Evolutionary conservation across 495 filamentous ascomycete genomes (phyloP).

Genomic region (Neurospora sp.): DNA sequence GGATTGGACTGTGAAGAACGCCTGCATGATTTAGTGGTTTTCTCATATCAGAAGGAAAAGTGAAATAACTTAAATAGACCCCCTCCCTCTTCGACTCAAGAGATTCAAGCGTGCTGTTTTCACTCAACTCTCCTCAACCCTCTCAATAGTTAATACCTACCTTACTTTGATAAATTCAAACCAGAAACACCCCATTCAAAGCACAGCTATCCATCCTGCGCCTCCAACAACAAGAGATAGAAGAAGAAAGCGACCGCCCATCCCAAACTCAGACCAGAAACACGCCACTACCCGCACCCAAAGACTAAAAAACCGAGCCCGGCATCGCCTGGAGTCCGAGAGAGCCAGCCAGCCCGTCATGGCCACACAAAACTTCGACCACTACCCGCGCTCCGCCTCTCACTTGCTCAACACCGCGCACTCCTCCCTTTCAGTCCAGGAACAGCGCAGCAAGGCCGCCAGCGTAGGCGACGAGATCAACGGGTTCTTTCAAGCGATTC

Average conservation of each 20-base stretch:
- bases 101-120: neutral
- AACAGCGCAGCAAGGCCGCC: neutral
- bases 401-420: neutral
- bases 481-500: too few relatives aligned
- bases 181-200: neutral
- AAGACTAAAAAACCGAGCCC: too few relatives aligned
- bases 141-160: neutral
- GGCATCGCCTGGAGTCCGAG: too few relatives aligned
- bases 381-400: neutral
- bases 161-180: neutral
- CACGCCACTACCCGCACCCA: too few relatives aligned
- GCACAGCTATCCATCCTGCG: neutral
- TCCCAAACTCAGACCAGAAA: too few relatives aligned
- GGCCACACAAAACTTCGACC: neutral
- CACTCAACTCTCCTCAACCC: neutral
- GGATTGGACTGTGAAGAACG: too few relatives aligned
- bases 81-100: neutral
- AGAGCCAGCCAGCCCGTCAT: neutral
- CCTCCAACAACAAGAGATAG: neutral
- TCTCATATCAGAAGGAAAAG: too few relatives aligned
- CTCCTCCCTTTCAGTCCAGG: neutral
- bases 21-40: too few relatives aligned
- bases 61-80: too few relatives aligned
- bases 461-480: neutral
- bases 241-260: too few relatives aligned